Evolutionary conservation across 2,329 filamentous ascomycete genomes (phyloP).

Genomic region (Phialophora chinensis): DNA sequence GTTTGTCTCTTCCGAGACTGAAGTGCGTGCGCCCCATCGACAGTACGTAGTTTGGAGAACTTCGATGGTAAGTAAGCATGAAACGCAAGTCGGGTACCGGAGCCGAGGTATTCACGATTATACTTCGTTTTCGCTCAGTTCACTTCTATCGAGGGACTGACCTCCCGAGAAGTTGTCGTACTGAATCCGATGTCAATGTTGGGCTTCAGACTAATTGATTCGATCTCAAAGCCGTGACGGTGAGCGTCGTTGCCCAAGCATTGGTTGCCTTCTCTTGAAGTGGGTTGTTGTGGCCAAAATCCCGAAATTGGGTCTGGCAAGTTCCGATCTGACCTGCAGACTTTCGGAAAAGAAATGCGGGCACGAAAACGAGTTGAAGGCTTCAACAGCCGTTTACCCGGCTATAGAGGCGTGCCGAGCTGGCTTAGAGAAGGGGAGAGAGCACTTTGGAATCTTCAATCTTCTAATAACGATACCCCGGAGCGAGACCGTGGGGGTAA

Average conservation of each 20-base stretch:
- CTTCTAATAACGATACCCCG: not conserved
- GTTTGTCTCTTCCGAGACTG: not conserved
- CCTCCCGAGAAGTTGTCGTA: not conserved
- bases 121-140: not conserved
- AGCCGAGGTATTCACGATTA: not conserved
- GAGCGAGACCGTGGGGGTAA: not conserved
- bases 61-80: not conserved
- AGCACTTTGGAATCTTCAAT: not conserved
- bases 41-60: not conserved
- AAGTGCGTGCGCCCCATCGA: not conserved
- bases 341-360: slow-evolving; percentile 1
- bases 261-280: not conserved
- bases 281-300: not conserved
- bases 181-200: not conserved
- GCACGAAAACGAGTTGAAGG: not conserved
- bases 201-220: not conserved
- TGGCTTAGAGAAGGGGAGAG: not conserved
- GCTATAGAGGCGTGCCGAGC: not conserved
- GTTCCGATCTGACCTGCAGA: slow-evolving; percentile 5
- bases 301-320: not conserved
- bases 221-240: not conserved
- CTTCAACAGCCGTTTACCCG: slow-evolving; percentile 1
- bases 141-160: not conserved
- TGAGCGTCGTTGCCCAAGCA: not conserved
- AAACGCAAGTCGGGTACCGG: not conserved